Evolutionary conservation across 2,329 filamentous ascomycete species (phyloP).

Genomic region (Macrophomina tecta): DNA sequence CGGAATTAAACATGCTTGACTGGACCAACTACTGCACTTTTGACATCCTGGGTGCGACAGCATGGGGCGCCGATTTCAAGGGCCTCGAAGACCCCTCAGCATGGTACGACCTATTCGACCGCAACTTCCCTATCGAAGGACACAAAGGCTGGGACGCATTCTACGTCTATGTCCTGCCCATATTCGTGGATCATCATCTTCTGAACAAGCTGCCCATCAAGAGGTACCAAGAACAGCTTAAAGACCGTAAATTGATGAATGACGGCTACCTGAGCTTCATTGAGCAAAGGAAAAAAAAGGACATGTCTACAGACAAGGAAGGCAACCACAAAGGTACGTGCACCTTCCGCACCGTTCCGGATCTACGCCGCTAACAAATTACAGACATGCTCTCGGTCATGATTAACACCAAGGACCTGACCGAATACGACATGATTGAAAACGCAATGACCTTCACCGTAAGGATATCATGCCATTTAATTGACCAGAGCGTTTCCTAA

Average conservation of each 20-base stretch:
- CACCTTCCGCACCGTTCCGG: neutral
- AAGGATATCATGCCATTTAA: neutral
- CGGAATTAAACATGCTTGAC: constrained; percentile 4
- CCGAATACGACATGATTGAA: constrained; percentile 12
- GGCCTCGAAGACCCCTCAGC: neutral
- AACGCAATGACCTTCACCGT: constrained; percentile 16
- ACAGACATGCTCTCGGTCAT: constrained; percentile 13
- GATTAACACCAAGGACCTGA: constrained; percentile 1
- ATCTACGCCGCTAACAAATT: neutral
- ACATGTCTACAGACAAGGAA: constrained; percentile 1
- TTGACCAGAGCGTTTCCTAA: neutral
- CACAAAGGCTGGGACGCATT: constrained; percentile 12
- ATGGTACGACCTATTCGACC: constrained; percentile 4
- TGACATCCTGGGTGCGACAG: constrained; percentile 4
- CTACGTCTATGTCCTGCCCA: constrained; percentile 6
- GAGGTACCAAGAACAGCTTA: neutral
- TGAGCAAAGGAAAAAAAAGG: neutral
- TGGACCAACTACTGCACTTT: constrained; percentile 17
- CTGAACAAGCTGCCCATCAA: constrained; percentile 4
- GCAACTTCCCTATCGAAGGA: constrained; percentile 5
- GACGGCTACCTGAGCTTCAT: neutral
- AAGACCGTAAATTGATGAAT: neutral
- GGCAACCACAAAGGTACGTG: constrained; percentile 2
- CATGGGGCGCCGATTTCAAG: constrained; percentile 4
- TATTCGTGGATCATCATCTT: constrained; percentile 5